A percentile compares a stretch with the other conserved stretches of the same genome.
Evolutionary conservation across 164 flowering plant species (phyloP).

Genomic region (Vitis labrusca): DNA sequence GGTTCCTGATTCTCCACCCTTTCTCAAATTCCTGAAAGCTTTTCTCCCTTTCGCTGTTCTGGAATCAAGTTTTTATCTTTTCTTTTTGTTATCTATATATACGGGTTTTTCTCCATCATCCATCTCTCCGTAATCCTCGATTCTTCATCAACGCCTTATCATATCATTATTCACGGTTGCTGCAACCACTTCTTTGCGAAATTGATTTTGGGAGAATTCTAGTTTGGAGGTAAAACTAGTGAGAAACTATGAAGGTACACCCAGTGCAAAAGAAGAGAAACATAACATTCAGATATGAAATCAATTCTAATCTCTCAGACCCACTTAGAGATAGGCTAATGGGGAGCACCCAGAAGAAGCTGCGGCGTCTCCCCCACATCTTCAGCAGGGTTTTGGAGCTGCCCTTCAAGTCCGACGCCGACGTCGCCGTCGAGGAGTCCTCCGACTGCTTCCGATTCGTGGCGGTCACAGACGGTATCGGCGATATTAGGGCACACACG

Average conservation of each 20-base stretch:
- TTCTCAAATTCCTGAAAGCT: no score
- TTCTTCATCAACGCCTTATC: no score
- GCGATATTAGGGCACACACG: slow-evolving; percentile 46
- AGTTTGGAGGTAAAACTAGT: no score
- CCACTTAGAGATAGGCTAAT: slow-evolving; percentile 3
- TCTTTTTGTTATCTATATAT: no score
- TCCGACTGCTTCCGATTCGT: slow-evolving; percentile 53
- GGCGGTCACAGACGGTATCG: slow-evolving; percentile 34
- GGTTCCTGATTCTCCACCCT: no score
- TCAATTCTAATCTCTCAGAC: not conserved
- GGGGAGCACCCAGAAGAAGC: slow-evolving; percentile 44
- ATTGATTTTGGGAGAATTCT: no score
- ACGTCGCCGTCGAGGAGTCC: slow-evolving; percentile 60
- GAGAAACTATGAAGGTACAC: slow-evolving; percentile 42
- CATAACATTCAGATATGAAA: slow-evolving; percentile 23
- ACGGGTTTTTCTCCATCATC: no score
- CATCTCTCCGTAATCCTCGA: no score
- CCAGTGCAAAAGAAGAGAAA: slow-evolving; percentile 56
- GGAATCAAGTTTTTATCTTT: no score
- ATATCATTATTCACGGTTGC: no score
- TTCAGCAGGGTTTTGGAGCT: slow-evolving; percentile 76
- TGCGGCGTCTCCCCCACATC: slow-evolving; percentile 76
- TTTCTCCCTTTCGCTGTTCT: no score
- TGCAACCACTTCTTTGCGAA: no score
- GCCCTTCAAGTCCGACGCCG: slow-evolving; percentile 72